phyloP scores from a whole-genome alignment of 1,139 yeast genomes.

The Lodderomyces theae region DNA sequence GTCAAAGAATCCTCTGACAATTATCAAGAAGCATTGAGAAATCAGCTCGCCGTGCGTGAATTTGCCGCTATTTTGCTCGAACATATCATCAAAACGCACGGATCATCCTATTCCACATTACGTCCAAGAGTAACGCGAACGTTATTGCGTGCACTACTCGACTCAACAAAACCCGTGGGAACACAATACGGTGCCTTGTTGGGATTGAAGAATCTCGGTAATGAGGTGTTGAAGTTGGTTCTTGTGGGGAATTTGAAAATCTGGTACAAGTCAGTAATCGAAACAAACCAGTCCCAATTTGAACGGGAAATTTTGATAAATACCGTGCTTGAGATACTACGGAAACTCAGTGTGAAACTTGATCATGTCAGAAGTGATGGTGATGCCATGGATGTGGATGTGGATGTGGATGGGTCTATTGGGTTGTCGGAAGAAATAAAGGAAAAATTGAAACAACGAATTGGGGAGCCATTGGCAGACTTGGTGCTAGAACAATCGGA shows the following conservation, averaged over 20 bases:
- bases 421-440: constrained; percentile 45
- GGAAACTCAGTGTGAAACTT: constrained; percentile 27
- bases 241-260: constrained; percentile 79
- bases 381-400: constrained; percentile 33
- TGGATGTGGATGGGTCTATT: constrained; percentile 5
- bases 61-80: constrained; percentile 83
- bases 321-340: constrained; percentile 55
- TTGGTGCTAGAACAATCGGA: constrained; percentile 51
- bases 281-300: constrained; percentile 33
- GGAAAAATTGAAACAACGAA: constrained; percentile 49
- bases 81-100: constrained; percentile 73
- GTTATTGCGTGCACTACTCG: constrained; percentile 83
- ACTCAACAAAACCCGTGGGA: constrained; percentile 71
- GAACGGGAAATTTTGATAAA: constrained; percentile 48
- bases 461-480: constrained; percentile 60
- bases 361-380: not conserved
- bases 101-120: constrained; percentile 83
- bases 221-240: constrained; percentile 82
- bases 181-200: constrained; percentile 90
- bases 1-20: constrained; percentile 33
- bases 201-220: constrained; percentile 81
- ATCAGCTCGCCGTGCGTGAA: constrained; percentile 69
- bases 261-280: constrained; percentile 65
- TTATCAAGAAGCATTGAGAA: constrained; percentile 31
- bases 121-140: constrained; percentile 95